These are phyloP conservation scores for Monascus ruber DNA, from an alignment of 2,329 filamentous ascomycete species.

Conservation along the genomic window DNA sequence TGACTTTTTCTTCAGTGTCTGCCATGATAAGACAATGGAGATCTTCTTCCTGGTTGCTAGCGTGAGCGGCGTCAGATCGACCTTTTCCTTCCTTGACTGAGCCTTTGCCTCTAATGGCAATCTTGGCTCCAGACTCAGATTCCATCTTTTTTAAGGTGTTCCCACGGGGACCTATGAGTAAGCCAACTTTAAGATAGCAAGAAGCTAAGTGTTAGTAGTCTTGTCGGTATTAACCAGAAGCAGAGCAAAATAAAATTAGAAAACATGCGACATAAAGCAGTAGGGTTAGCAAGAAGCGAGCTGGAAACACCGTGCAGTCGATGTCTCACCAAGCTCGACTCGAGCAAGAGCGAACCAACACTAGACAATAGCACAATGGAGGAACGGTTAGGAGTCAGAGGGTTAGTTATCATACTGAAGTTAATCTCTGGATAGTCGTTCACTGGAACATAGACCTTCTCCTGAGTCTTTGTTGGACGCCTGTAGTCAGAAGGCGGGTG, in stretches of 20 bases:
- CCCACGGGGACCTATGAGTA: slow-evolving; percentile 99
- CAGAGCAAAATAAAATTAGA: slow-evolving; percentile 14
- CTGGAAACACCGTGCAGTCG: slow-evolving; percentile 20
- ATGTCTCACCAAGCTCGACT: slow-evolving; percentile 28
- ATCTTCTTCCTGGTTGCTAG: slow-evolving; percentile 99
- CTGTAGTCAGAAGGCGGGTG: slow-evolving; percentile 97
- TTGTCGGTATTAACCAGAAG: slow-evolving; percentile 29
- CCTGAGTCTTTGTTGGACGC: slow-evolving; percentile 97
- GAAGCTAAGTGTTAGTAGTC: slow-evolving; percentile 82
- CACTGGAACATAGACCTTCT: slow-evolving; percentile 99
- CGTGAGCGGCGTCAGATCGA: slow-evolving; percentile 94
- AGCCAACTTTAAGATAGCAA: slow-evolving; percentile 77
- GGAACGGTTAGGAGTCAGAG: slow-evolving; percentile 66
- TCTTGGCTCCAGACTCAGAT: slow-evolving; percentile 90
- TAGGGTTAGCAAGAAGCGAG: slow-evolving; percentile 34
- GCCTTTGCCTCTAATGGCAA: slow-evolving; percentile 98
- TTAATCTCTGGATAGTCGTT: slow-evolving; percentile 99
- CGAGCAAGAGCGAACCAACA: slow-evolving; percentile 29
- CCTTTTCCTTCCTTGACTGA: slow-evolving; percentile 99
- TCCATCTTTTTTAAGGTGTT: slow-evolving; percentile 99
- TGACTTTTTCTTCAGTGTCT: slow-evolving; percentile 98
- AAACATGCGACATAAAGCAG: slow-evolving; percentile 21
- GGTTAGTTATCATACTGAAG: slow-evolving; percentile 99
- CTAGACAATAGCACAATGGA: slow-evolving; percentile 28
- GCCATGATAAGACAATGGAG: slow-evolving; percentile 99